Conservation (phyloP, 2,329 filamentous ascomycete genomes). For the Grosmannia serpens region DNA sequence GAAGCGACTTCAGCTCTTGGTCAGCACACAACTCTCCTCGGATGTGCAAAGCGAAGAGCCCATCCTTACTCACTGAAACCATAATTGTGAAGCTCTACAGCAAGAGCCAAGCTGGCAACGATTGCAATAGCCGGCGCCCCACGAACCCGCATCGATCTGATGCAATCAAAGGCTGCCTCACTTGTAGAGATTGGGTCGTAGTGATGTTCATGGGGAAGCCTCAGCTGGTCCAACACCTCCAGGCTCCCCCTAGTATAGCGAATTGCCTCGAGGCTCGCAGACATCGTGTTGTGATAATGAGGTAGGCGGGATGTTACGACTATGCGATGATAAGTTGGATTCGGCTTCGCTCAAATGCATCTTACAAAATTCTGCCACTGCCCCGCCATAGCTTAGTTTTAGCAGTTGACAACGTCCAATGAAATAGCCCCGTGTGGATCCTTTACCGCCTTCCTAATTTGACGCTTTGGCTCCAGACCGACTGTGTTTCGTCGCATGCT, state of each 20-base stretch:
- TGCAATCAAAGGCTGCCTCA: slow-evolving; percentile 71
- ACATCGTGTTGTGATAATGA: slow-evolving; percentile 10
- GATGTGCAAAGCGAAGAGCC: too few relatives aligned
- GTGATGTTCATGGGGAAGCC: slow-evolving; percentile 66
- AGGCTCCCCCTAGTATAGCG: slow-evolving; percentile 62
- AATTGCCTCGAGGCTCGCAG: slow-evolving; percentile 59
- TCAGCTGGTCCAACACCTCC: slow-evolving; percentile 73
- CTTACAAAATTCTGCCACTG: not conserved
- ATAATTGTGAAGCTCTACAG: slow-evolving; percentile 64
- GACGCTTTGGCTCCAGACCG: not conserved
- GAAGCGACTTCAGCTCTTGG: slow-evolving; percentile 22
- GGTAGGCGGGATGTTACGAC: not conserved
- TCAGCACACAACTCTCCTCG: not conserved
- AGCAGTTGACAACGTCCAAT: not conserved
- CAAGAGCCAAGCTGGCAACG: slow-evolving; percentile 81
- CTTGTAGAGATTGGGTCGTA: slow-evolving; percentile 62
- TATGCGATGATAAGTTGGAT: not conserved
- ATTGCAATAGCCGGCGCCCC: slow-evolving; percentile 95
- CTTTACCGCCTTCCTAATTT: slow-evolving; percentile 6
- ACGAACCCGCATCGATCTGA: slow-evolving; percentile 66
- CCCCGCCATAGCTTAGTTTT: not conserved
- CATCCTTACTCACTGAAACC: slow-evolving; percentile 27
- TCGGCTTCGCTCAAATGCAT: not conserved
- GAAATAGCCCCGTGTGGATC: not conserved
- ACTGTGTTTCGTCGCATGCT: not conserved